Evolutionary conservation across 2,329 filamentous ascomycete genomes (phyloP), one percentile per base, ranked within the genome.

Genomic region (Chalaropsis ovoidea): DNA sequence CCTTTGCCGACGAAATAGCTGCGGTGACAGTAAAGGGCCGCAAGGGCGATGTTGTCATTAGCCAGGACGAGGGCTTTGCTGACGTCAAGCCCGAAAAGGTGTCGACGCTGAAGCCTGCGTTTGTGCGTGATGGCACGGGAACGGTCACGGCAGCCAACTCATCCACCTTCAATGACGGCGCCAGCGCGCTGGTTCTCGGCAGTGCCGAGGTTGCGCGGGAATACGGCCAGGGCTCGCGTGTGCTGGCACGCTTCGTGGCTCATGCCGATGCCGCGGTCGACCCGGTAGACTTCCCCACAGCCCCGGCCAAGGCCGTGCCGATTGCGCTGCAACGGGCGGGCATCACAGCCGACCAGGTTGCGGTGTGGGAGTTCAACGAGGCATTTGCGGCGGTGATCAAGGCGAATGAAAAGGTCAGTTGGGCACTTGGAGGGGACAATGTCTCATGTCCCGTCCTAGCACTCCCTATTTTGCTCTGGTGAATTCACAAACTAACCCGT

Each of bases 301-400:
- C 94, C 1, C 94, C 94, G 0, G 83, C 94, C 47, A 92, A 95
- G 76, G 93, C 93, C 4, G 93, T 97, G 0, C 91, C 93, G 2
- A 85, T 96, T 71, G 92, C 92, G 11, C 81, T 99, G 62, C 83
- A 91, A 76, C 83, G 92, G 66, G 94, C 94, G 0, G 92, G 93
- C 11, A 92, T 99, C 70, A 90, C 85, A 69, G 90, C 92, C 76
- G 88, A 95, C 60, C 89, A 97, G 75, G 90, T 99, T 58, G 86
- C 93, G 4, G 79, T 96, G 24, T 97, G 94, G 93, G 94, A 97
- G 75, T 96, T 99, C 76, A 99, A 99, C 75, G 94, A 99, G 78
- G 94, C 94, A 0, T 99, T 99, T 74, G 93, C 94, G 35, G 90
- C 89, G 3, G 92, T 96, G 39, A 94, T 96, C 75, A 91, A 94